Percentiles rank a stretch among this genome's conserved stretches.
Evolutionary conservation across 208 protist genomes (phyloP).

Genomic region (Trypanosoma caninum): DNA sequence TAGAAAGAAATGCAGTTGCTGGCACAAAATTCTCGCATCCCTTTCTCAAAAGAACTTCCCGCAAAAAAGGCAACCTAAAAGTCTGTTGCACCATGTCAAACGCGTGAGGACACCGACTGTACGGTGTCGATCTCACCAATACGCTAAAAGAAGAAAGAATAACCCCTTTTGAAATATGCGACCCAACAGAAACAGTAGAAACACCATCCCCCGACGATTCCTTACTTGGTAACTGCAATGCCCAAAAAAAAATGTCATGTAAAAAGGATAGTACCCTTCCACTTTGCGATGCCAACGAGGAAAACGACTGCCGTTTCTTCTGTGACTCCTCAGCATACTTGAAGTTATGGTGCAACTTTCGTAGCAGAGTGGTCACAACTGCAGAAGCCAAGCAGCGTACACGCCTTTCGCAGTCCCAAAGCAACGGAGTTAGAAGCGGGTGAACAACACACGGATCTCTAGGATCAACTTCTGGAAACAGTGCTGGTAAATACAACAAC

Average conservation of each 20-base stretch:
- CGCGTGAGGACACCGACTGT: slow-evolving; percentile 60
- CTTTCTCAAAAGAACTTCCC: slow-evolving; percentile 13
- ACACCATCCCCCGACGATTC: neutral
- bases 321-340: slow-evolving; percentile 76
- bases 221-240: slow-evolving; percentile 16
- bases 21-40: slow-evolving; percentile 4
- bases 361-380: slow-evolving; percentile 36
- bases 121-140: slow-evolving; percentile 62
- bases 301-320: slow-evolving; percentile 51
- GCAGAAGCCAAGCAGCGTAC: slow-evolving; percentile 40
- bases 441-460: slow-evolving; percentile 31
- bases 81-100: slow-evolving; percentile 30
- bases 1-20: slow-evolving; percentile 14
- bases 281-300: slow-evolving; percentile 59
- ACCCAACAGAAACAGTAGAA: neutral
- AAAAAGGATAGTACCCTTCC: slow-evolving; percentile 44
- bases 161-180: slow-evolving; percentile 1
- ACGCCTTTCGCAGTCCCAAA: slow-evolving; percentile 26
- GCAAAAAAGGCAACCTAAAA: slow-evolving; percentile 47
- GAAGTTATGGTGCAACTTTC: slow-evolving; percentile 53
- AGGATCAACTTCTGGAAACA: slow-evolving; percentile 68
- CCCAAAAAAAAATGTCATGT: slow-evolving; percentile 62
- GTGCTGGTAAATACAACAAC: slow-evolving; percentile 43
- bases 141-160: slow-evolving; percentile 28
- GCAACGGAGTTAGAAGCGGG: slow-evolving; percentile 67